A percentile compares a stretch with the other conserved stretches of the same genome.
Conservation (phyloP, 257 asterid genomes). For the Verbascum thapsus region DNA sequence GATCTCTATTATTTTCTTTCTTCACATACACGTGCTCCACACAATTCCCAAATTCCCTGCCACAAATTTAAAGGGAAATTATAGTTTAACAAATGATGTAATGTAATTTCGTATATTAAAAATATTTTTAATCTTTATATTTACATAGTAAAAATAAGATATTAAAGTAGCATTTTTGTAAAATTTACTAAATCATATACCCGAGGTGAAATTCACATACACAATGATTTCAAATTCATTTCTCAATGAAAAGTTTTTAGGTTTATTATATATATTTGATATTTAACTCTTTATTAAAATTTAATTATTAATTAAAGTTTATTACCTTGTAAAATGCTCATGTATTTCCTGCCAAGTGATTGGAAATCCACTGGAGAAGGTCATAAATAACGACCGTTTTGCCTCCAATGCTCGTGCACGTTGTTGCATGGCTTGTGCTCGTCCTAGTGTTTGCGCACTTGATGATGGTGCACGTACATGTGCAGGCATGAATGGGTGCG, state of each 20-base stretch:
- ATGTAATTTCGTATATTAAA: neutral
- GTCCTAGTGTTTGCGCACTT: neutral
- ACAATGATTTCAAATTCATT: too few species aligned
- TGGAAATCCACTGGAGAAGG: conserved; percentile 26
- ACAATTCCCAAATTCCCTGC: conserved; percentile 2
- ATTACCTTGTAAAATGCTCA: conserved; percentile 25
- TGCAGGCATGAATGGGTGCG: too few species aligned
- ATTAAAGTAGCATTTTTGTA: too few species aligned
- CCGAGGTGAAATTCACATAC: too few species aligned
- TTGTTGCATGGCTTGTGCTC: neutral
- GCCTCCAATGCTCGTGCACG: neutral
- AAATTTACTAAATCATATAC: too few species aligned
- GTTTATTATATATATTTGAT: too few species aligned
- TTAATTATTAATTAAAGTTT: too few species aligned
- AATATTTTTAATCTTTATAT: too few species aligned
- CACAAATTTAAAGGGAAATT: neutral
- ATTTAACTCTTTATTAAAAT: too few species aligned
- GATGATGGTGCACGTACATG: too few species aligned
- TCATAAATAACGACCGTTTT: conserved; percentile 24
- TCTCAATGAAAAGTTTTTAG: too few species aligned
- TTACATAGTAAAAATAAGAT: too few species aligned
- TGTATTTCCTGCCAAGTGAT: conserved; percentile 11
- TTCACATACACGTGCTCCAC: conserved; percentile 14
- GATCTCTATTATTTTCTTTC: neutral
- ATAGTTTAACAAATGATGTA: neutral